Percentiles rank a stretch among this genome's conserved stretches.
phyloP scores from a whole-genome alignment of 1,284 basidiomycete genomes.

The Trichosporon asahii region DNA sequence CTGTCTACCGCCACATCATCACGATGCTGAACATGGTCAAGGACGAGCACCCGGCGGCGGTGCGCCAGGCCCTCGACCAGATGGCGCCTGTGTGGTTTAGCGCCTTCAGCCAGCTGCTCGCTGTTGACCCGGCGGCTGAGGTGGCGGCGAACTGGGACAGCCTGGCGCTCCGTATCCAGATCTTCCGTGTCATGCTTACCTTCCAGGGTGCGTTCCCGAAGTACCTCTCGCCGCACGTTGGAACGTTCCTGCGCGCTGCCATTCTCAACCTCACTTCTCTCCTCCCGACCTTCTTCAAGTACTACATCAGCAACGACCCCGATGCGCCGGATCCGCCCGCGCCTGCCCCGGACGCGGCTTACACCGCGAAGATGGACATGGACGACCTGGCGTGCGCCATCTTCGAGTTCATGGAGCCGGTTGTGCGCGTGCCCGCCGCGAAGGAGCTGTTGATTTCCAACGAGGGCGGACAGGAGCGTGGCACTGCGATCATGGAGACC shows the following conservation, averaged over 20 bases:
- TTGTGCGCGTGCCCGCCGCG: constrained; percentile 50
- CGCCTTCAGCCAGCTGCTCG: constrained; percentile 75
- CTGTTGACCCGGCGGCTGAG: constrained; percentile 62
- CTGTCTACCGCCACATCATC: constrained; percentile 87
- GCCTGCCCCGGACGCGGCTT: constrained; percentile 63
- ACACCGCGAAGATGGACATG: constrained; percentile 62
- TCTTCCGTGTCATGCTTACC: constrained; percentile 66
- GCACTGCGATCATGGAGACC: constrained; percentile 55
- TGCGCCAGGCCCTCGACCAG: constrained; percentile 73
- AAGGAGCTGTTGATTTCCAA: constrained; percentile 25
- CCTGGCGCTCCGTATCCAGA: constrained; percentile 68
- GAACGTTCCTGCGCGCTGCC: constrained; percentile 61
- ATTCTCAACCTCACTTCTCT: constrained; percentile 65
- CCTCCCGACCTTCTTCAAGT: constrained; percentile 63
- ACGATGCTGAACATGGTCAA: constrained; percentile 90
- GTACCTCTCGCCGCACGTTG: constrained; percentile 61
- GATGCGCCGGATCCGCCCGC: constrained; percentile 57
- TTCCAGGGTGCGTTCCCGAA: constrained; percentile 73
- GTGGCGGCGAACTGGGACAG: constrained; percentile 69
- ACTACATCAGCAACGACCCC: constrained; percentile 61
- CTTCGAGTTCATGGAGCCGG: constrained; percentile 74
- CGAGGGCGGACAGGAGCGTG: constrained; percentile 37
- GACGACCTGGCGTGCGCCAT: constrained; percentile 70
- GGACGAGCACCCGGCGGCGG: constrained; percentile 79
- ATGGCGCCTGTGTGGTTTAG: constrained; percentile 86